Conservation (phyloP, 805 yeast species). For the Peterozyma xylosa region DNA sequence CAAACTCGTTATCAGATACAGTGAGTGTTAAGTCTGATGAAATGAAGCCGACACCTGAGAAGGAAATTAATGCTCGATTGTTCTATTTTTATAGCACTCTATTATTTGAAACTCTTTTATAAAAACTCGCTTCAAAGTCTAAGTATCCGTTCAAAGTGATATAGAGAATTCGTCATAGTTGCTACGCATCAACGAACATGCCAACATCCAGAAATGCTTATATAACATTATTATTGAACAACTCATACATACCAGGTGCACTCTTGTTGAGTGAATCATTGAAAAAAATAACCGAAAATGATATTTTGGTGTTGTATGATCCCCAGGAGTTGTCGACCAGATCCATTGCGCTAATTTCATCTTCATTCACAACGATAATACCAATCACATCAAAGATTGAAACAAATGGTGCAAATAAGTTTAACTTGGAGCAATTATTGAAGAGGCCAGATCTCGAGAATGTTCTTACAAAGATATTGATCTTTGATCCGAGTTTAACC, state of each 20-base stretch:
- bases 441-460: slow-evolving; percentile 21
- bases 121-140: too few relatives aligned
- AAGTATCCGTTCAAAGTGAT: too few relatives aligned
- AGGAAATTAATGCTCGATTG: too few relatives aligned
- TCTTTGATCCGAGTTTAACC: slow-evolving; percentile 39
- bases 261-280: slow-evolving; percentile 22
- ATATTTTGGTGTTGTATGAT: slow-evolving; percentile 18
- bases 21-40: too few relatives aligned
- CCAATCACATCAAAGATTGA: background rate
- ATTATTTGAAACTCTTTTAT: too few relatives aligned
- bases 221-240: slow-evolving; percentile 25
- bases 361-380: slow-evolving; percentile 1
- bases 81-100: too few relatives aligned
- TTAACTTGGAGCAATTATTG: slow-evolving; percentile 12
- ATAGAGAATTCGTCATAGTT: too few relatives aligned
- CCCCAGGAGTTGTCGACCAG: background rate
- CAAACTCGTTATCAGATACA: too few relatives aligned
- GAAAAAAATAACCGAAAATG: slow-evolving; percentile 9
- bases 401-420: background rate
- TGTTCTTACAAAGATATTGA: slow-evolving; percentile 46
- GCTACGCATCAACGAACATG: too few relatives aligned
- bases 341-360: background rate
- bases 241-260: slow-evolving; percentile 29
- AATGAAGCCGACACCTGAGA: too few relatives aligned
- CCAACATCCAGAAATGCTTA: slow-evolving; percentile 10